Evolutionary conservation across 75 land plant genomes (phyloP), one percentile per base, ranked within the genome.

Genomic region (Chamaecyparis obtusa): DNA sequence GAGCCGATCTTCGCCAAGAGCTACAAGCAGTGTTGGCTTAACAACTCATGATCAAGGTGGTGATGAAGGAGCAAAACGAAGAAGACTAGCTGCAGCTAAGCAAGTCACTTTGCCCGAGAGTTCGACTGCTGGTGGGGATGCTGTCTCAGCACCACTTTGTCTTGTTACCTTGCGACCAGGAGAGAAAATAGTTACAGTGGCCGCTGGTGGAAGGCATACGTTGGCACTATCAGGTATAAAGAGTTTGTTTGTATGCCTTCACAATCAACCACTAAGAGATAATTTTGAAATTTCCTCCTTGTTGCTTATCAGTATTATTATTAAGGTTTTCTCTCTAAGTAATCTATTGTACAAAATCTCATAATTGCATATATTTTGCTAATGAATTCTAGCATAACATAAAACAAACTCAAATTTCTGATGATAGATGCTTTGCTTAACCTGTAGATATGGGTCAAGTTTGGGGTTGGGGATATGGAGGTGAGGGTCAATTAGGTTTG

Each of bases 391-490:
- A 15, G 83, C 27, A 85, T 35, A 72, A 32, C 14, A 36, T 39
- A 39, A 69, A 9, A 36, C 11, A 36, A 36, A 9, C 21, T 35
- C 44, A 36, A 85, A 49, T 9, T 78, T 75, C 83, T 85, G n/a
- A 85, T 1, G 1, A 85, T 27, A 33, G 27, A 69, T 36, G 13
- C 15, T 86, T 88, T 86, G 32, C 21, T 46, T 57, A 90, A 87
- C 86, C 89, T 90, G 87, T 94, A 98, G 99, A 97, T 94, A 89
- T 87, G 19, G 99, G 99, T 79, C 95, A 95, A 87, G 99, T 97
- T 32, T 98, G 99, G 99, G 99, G 99, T 83, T 98, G 99, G 99
- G 99, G 99, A 64, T 98, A 98, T 93, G 99, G 99, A 87, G 99
- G 99, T 39, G 99, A 98, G 89, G 99, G 99, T 17, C 99, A 98